These are phyloP conservation scores for Alternaria gansuensis DNA, from an alignment of 2,329 filamentous ascomycete species.

Conservation along the genomic window DNA sequence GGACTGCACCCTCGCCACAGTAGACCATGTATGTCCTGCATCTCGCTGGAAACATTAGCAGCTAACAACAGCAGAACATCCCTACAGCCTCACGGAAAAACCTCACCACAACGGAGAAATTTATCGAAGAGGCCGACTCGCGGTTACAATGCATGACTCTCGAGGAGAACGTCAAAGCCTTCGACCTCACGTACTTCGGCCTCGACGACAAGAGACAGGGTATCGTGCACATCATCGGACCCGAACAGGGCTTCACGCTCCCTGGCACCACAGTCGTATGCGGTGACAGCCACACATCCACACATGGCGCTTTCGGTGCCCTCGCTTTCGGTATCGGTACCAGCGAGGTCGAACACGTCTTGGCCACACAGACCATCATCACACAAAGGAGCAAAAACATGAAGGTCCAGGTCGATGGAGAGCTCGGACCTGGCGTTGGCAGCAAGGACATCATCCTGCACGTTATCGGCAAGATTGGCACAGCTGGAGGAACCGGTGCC, in stretches of 20 bases:
- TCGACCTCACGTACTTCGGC: slow-evolving; percentile 96
- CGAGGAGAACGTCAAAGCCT: slow-evolving; percentile 96
- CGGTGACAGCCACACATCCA: slow-evolving; percentile 97
- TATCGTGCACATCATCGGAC: slow-evolving; percentile 97
- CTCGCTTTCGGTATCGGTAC: slow-evolving; percentile 98
- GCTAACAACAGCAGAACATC: slow-evolving; percentile 72
- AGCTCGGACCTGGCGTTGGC: slow-evolving; percentile 87
- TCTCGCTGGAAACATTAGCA: background rate
- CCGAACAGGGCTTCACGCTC: slow-evolving; percentile 97
- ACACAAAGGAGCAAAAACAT: slow-evolving; percentile 98
- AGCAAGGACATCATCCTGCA: slow-evolving; percentile 96
- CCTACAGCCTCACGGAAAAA: slow-evolving; percentile 89
- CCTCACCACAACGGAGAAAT: slow-evolving; percentile 91
- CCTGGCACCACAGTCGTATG: slow-evolving; percentile 97
- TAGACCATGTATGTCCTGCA: slow-evolving; percentile 81
- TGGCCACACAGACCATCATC: slow-evolving; percentile 94
- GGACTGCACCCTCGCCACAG: slow-evolving; percentile 95
- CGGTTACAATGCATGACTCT: slow-evolving; percentile 93
- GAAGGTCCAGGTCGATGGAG: slow-evolving; percentile 93
- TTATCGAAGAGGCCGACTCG: slow-evolving; percentile 94
- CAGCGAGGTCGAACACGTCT: slow-evolving; percentile 96
- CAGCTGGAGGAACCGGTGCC: slow-evolving; percentile 89
- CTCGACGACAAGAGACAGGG: slow-evolving; percentile 96
- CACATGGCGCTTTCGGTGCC: slow-evolving; percentile 94
- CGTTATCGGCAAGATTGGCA: slow-evolving; percentile 92